A percentile compares a stretch with the other conserved stretches of the same genome.
These are phyloP conservation scores for Luzula sylvatica DNA, from an alignment of 176 grass and related monocot species.

Conservation along the genomic window DNA sequence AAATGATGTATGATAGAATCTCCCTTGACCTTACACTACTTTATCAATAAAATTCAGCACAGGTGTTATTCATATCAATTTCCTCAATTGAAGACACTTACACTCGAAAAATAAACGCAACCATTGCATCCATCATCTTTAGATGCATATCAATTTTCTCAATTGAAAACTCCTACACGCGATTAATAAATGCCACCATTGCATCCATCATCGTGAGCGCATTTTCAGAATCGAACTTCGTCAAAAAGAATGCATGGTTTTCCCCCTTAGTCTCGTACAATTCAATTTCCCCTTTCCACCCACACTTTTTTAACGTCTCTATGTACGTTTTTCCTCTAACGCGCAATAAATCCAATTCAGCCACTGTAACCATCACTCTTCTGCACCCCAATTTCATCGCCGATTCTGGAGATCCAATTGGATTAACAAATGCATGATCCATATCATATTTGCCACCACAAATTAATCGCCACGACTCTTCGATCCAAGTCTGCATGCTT, in stretches of 20 bases:
- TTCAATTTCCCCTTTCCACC: conserved; percentile 30
- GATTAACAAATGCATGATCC: conserved; percentile 42
- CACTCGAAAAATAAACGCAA: too few species aligned
- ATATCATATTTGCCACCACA: conserved; percentile 29
- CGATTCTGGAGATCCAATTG: conserved; percentile 30
- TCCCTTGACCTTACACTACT: too few species aligned
- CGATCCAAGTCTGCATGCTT: conserved; percentile 26
- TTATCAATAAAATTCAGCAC: too few species aligned
- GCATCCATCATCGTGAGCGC: conserved; percentile 38
- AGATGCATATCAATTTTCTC: neutral
- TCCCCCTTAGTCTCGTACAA: conserved; percentile 55
- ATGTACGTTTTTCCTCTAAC: conserved; percentile 38
- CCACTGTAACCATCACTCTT: conserved; percentile 53
- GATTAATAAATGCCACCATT: conserved; percentile 33
- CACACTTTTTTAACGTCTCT: conserved; percentile 26
- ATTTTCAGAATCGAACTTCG: conserved; percentile 22
- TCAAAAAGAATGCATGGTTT: conserved; percentile 45
- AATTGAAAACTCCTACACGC: neutral
- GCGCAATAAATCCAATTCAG: conserved; percentile 32
- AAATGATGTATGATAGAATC: too few species aligned
- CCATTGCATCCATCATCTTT: too few species aligned
- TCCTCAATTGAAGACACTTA: too few species aligned
- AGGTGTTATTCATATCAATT: too few species aligned
- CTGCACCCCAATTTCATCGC: conserved; percentile 34
- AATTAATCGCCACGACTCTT: conserved; percentile 37